A percentile compares a stretch with the other conserved stretches of the same genome.
Evolutionary conservation across 202 grass and related monocot genomes (phyloP).

Genomic region (Brachypodium distachyon): DNA sequence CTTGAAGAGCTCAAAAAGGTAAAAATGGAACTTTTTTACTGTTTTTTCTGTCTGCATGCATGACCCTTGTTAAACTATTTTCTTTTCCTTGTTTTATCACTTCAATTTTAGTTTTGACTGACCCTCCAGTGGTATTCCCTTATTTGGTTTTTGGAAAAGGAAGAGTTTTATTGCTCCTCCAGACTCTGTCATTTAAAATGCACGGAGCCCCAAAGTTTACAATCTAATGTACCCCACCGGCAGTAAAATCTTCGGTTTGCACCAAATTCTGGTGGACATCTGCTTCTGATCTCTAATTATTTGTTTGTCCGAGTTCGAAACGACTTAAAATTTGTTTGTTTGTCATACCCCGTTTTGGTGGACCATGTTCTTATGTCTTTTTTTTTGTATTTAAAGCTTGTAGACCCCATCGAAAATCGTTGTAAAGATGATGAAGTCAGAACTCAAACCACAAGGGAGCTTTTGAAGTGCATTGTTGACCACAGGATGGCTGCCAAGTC

Average conservation of each 20-base stretch:
- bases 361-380: constrained; percentile 15
- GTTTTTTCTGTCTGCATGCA: not conserved
- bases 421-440: constrained; percentile 90
- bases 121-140: not conserved
- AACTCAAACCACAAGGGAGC: constrained; percentile 52
- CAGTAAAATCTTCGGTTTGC: not conserved
- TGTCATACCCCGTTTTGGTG: not conserved
- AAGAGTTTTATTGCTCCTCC: no score
- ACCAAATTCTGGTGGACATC: not conserved
- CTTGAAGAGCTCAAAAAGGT: constrained; percentile 91
- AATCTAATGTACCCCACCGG: no score
- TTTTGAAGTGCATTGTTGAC: constrained; percentile 64
- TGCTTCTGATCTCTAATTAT: not conserved
- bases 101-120: constrained; percentile 2
- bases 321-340: not conserved
- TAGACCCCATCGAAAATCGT: constrained; percentile 92
- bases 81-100: not conserved
- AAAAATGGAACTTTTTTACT: constrained; percentile 15
- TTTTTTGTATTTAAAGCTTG: constrained; percentile 55
- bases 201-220: no score
- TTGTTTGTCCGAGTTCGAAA: not conserved
- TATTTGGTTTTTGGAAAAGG: no score
- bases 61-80: not conserved
- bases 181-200: no score
- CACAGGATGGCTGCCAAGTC: constrained; percentile 61